These are phyloP conservation scores for Termitomyces sp. DNA, from an alignment of 768 basidiomycete species.

Conservation along the genomic window DNA sequence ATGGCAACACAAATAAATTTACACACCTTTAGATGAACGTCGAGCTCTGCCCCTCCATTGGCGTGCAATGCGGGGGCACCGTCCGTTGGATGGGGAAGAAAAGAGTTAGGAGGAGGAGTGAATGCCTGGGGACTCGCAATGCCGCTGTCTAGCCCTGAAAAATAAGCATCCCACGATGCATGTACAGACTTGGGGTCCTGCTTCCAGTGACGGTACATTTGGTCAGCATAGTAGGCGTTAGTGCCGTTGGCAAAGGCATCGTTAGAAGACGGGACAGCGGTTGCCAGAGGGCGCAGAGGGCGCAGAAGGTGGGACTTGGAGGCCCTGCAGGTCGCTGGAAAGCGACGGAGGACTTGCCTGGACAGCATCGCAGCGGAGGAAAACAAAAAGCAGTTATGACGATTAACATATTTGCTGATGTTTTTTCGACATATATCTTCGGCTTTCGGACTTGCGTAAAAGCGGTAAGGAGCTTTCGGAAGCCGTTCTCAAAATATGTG, in stretches of 20 bases:
- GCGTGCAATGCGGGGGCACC: conserved; percentile 77
- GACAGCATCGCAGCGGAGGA: conserved; percentile 25
- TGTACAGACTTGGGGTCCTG: conserved; percentile 92
- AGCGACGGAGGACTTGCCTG: conserved; percentile 29
- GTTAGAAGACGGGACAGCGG: conserved; percentile 60
- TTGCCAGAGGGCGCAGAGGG: conserved; percentile 39
- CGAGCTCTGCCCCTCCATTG: conserved; percentile 70
- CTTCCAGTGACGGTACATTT: conserved; percentile 93
- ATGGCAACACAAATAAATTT: neutral
- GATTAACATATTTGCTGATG: neutral
- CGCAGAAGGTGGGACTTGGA: conserved; percentile 5
- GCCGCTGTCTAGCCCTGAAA: conserved; percentile 89
- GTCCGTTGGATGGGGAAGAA: conserved; percentile 68
- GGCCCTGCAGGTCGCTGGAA: conserved; percentile 20
- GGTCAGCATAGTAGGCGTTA: conserved; percentile 93
- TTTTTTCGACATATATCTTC: neutral
- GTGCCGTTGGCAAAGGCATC: conserved; percentile 92
- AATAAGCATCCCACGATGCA: conserved; percentile 92
- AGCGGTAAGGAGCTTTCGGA: too few species aligned
- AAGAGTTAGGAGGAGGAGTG: conserved; percentile 66
- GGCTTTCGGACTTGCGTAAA: neutral
- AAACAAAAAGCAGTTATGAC: neutral
- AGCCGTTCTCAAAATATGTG: too few species aligned
- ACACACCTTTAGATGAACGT: conserved; percentile 90
- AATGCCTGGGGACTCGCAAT: conserved; percentile 77